Evolutionary conservation across 2,329 filamentous ascomycete genomes (phyloP).

Genomic region (Sporothrix schenckii): DNA sequence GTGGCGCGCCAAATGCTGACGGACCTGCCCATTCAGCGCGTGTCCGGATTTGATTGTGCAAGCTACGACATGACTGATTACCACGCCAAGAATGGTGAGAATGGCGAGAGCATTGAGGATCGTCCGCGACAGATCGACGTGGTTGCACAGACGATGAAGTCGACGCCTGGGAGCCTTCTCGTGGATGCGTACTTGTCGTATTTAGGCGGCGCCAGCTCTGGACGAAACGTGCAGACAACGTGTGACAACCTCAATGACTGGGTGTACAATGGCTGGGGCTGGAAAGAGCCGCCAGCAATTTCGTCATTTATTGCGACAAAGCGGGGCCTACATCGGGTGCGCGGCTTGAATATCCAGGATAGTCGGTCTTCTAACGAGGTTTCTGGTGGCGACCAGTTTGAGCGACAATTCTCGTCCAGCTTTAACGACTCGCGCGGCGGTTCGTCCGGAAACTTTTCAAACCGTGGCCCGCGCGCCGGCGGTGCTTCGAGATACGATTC

Average conservation of each 20-base stretch:
- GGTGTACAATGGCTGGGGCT: constrained; percentile 55
- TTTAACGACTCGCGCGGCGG: not conserved
- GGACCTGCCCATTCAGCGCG: constrained; percentile 63
- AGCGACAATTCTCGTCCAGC: not conserved
- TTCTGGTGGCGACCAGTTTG: not conserved
- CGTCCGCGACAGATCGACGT: constrained; percentile 51
- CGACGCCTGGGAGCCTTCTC: constrained; percentile 49
- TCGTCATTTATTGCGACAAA: constrained; percentile 37
- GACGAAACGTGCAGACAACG: constrained; percentile 45
- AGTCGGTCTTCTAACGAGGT: not conserved
- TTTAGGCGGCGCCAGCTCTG: constrained; percentile 51
- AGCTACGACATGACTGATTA: constrained; percentile 54
- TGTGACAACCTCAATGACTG: constrained; percentile 59
- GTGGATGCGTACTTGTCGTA: constrained; percentile 58
- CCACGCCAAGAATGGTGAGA: constrained; percentile 41
- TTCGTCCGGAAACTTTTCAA: not conserved
- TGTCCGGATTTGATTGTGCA: constrained; percentile 56
- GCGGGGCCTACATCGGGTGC: constrained; percentile 31
- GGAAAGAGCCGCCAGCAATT: constrained; percentile 50
- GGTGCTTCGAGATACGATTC: not conserved
- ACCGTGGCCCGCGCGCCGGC: not conserved
- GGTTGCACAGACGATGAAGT: constrained; percentile 48
- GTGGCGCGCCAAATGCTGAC: constrained; percentile 56
- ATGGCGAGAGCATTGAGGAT: constrained; percentile 46
- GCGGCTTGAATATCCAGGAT: constrained; percentile 27